phyloP scores from a whole-genome alignment of 1,284 basidiomycete genomes.

The Trametes polyzona region DNA sequence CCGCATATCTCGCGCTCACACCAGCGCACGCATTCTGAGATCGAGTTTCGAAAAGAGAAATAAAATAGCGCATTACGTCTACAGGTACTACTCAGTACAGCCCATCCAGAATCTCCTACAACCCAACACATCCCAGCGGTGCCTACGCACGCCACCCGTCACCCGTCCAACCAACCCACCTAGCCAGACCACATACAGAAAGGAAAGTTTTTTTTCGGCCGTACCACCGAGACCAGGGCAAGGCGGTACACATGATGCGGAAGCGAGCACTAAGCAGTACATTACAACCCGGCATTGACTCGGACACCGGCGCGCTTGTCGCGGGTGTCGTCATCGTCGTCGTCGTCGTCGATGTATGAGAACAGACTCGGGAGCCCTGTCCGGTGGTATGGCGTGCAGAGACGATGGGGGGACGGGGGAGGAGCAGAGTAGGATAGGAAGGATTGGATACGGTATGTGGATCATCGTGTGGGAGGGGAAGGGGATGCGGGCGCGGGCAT shows the following conservation, averaged over 20 bases:
- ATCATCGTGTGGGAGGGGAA: background rate
- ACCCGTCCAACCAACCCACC: no score
- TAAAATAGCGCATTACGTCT: conserved; percentile 1
- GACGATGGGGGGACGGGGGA: background rate
- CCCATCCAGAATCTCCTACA: background rate
- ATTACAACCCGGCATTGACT: no score
- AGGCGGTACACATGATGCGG: no score
- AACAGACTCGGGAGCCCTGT: no score
- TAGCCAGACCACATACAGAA: no score
- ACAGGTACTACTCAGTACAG: background rate
- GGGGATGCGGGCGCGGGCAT: background rate
- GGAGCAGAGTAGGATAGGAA: background rate
- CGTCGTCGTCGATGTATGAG: no score
- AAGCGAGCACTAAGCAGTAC: no score
- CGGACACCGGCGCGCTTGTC: no score
- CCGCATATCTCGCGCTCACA: no score
- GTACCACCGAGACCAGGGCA: background rate
- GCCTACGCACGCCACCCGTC: no score
- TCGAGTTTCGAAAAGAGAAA: background rate
- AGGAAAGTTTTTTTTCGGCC: background rate
- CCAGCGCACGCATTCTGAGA: background rate
- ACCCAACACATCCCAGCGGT: no score
- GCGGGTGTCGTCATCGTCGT: no score
- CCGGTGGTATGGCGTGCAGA: conserved; percentile 4
- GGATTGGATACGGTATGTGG: background rate